Evolutionary conservation across 352 stramenopile species (phyloP), one percentile per base, ranked within the genome.

Genomic region (Aphanomyces stellatus): DNA sequence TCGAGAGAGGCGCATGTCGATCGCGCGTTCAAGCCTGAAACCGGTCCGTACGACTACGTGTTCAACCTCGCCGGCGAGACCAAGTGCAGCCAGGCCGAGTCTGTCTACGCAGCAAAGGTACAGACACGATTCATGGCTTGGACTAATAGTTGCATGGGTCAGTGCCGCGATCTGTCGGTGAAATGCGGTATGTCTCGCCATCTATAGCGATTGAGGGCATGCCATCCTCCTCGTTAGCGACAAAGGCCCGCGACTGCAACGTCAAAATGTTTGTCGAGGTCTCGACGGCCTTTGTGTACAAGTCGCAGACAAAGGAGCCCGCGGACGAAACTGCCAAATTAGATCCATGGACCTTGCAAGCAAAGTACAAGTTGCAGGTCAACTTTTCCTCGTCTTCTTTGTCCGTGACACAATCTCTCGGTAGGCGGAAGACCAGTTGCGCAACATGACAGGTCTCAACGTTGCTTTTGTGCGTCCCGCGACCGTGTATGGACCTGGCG

Each of bases 271-370:
- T 82, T 62, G 67, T 95, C 63, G 87, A 95, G 73, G 82, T 95
- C 17, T 95, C 87, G 22, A 93, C 87, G 25, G 82, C 81, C n/a
- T 91, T 91, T 53, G 85, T 95, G 53, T 95, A 95, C 80, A 93
- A 91, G 68, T 92, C 85, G 27, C 83, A 93, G 69, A 74, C 77
- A 0, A 93, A 93, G 68, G 46, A 77, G 19, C 76, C 86, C 0
- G 86, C 85, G 2, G 74, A 72, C 11, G 86, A 95, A 62, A 60
- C 57, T 0, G 81, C 81, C 0, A 81, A 86, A 28, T 70, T 93
- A 3, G 72, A 88, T 37, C 86, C 86, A 8, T 95, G 86, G 86
- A 95, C 86, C 22, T 65, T 93, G 30, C 85, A 93, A 49, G 86
- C 86, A 42, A 93, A 91, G 72, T 95, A 85, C 76, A 93, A 93